These are phyloP conservation scores for Rhodocollybia butyracea DNA, from an alignment of 768 basidiomycete species.

Conservation along the genomic window DNA sequence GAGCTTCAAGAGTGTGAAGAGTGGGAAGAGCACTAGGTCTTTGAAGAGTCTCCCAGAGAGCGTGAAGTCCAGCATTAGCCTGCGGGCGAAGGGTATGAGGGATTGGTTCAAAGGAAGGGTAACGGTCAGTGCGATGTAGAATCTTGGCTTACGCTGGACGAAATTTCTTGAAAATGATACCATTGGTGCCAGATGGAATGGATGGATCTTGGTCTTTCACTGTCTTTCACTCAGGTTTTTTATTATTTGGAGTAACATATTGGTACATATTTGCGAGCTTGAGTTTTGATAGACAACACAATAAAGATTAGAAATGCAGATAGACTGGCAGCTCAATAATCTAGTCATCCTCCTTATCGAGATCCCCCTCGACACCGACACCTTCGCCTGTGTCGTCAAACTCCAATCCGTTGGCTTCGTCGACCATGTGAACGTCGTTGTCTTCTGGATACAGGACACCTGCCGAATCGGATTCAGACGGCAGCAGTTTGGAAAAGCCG, in stretches of 20 bases:
- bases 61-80: constrained; percentile 11
- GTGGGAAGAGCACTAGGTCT: constrained; percentile 40
- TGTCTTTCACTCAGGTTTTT: not conserved
- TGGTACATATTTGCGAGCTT: constrained; percentile 4
- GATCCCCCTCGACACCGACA: constrained; percentile 63
- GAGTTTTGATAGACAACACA: not conserved
- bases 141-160: constrained; percentile 2
- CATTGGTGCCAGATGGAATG: constrained; percentile 4
- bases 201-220: not conserved
- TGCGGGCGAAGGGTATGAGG: constrained; percentile 11
- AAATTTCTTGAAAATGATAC: constrained; percentile 3
- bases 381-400: constrained; percentile 71
- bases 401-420: constrained; percentile 45
- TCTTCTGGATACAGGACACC: constrained; percentile 10
- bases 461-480: not conserved
- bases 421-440: constrained; percentile 31
- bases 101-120: constrained; percentile 14
- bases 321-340: not conserved
- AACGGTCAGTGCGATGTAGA: constrained; percentile 5
- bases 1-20: constrained; percentile 41
- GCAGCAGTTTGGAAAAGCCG: not conserved
- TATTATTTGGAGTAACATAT: constrained; percentile 1
- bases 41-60: constrained; percentile 29
- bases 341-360: constrained; percentile 63
- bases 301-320: not conserved